Evolutionary conservation across 2,329 filamentous ascomycete genomes (phyloP).

Genomic region (Pseudogymnoascus sp.): DNA sequence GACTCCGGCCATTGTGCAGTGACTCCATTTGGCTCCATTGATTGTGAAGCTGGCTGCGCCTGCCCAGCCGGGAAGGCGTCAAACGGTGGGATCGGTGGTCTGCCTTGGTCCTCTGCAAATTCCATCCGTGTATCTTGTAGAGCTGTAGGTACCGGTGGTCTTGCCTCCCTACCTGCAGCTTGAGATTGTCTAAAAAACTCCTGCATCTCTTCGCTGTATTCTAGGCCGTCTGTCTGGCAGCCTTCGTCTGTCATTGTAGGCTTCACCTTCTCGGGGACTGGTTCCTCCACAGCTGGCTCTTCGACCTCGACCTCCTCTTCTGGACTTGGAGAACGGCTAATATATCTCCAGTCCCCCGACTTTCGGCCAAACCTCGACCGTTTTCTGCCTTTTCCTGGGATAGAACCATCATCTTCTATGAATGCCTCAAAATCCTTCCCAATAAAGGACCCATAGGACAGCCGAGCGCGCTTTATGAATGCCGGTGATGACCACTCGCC

Average conservation of each 20-base stretch:
- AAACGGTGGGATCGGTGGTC: background rate
- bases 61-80: background rate
- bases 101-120: background rate
- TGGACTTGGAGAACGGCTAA: conserved; percentile 64
- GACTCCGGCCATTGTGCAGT: background rate
- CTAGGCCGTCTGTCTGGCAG: conserved; percentile 34
- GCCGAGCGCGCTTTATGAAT: conserved; percentile 64
- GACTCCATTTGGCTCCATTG: background rate
- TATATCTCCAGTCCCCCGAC: conserved; percentile 67
- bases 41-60: background rate
- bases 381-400: conserved; percentile 58
- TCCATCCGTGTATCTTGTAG: background rate
- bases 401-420: conserved; percentile 55
- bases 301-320: conserved; percentile 31
- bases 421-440: conserved; percentile 61
- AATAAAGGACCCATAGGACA: conserved; percentile 62
- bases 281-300: conserved; percentile 9
- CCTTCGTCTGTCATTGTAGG: conserved; percentile 33
- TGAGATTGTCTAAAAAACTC: conserved; percentile 19
- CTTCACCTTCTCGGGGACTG: conserved; percentile 4
- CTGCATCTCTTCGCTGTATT: conserved; percentile 15
- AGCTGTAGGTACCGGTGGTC: conserved; percentile 17
- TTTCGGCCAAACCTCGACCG: conserved; percentile 60
- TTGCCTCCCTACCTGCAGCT: conserved; percentile 13
- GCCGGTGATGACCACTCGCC: conserved; percentile 67